phyloP scores from a whole-genome alignment of 31 red algal species.

The Odonthalia washingtoniensis region DNA sequence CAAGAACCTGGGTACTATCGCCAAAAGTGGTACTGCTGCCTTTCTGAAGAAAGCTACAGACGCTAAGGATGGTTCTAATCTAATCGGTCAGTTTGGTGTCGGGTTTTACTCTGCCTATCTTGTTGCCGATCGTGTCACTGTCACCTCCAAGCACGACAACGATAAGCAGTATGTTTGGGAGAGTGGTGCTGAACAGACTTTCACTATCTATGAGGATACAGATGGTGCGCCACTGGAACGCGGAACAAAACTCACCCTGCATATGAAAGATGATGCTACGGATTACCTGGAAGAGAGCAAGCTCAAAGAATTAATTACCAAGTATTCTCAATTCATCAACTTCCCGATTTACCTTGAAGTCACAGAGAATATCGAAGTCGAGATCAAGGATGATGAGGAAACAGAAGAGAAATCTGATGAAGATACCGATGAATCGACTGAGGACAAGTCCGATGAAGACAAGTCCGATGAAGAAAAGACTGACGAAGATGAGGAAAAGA shows the following conservation, averaged over 20 bases:
- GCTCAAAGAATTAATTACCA: constrained; percentile 86
- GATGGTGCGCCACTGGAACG: constrained; percentile 54
- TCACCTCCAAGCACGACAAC: constrained; percentile 81
- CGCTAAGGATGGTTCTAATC: constrained; percentile 76
- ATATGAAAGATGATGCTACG: constrained; percentile 87
- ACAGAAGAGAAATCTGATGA: constrained; percentile 19
- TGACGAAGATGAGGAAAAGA: constrained; percentile 25
- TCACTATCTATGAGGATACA: constrained; percentile 85
- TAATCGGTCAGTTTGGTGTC: constrained; percentile 99
- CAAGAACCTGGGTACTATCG: constrained; percentile 94
- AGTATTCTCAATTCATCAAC: constrained; percentile 95
- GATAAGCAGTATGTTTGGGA: constrained; percentile 93
- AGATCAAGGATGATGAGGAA: constrained; percentile 56
- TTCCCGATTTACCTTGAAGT: constrained; percentile 95
- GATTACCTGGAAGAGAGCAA: constrained; percentile 82
- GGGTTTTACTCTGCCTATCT: constrained; percentile 97
- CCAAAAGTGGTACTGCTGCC: constrained; percentile 87
- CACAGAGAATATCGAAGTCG: constrained; percentile 61
- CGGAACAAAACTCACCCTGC: constrained; percentile 86
- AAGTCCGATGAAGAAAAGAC: constrained; percentile 49
- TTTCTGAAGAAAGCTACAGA: constrained; percentile 91
- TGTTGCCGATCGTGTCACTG: constrained; percentile 90
- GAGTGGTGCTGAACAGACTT: constrained; percentile 84
- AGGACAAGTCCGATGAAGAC: constrained; percentile 57
- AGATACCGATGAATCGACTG: constrained; percentile 11